phyloP scores from a whole-genome alignment of 2,329 filamentous ascomycete genomes.

The Alternaria metachromatica region DNA sequence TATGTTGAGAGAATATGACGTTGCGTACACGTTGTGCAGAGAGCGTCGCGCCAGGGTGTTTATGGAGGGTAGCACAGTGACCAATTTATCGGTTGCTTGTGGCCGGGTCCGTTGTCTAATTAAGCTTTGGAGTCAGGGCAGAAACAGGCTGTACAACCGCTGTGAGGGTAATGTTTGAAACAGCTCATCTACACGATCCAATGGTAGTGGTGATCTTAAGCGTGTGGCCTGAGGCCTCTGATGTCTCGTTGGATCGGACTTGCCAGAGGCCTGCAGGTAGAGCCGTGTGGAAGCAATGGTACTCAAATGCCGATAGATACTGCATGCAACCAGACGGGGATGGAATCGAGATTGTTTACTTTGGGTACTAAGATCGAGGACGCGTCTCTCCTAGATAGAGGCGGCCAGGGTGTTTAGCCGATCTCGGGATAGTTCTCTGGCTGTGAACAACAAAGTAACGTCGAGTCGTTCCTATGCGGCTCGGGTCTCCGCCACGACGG shows the following conservation, averaged over 20 bases:
- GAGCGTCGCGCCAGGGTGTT: neutral
- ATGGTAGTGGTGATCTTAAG: neutral
- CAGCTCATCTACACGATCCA: neutral
- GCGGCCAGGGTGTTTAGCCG: neutral
- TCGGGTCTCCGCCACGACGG: neutral
- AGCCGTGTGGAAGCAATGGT: neutral
- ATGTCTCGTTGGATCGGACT: neutral
- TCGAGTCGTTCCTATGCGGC: neutral
- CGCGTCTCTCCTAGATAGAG: neutral
- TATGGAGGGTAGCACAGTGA: neutral
- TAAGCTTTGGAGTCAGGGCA: neutral
- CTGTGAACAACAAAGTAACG: neutral
- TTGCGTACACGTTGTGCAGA: neutral
- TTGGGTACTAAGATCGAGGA: neutral
- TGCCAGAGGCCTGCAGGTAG: neutral
- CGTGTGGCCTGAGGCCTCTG: neutral
- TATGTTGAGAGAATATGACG: neutral
- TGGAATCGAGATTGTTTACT: neutral
- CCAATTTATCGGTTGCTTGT: conserved; percentile 4
- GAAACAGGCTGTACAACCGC: neutral
- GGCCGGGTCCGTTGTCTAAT: neutral
- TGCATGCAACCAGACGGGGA: neutral
- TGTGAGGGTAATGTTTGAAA: neutral
- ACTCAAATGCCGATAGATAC: neutral
- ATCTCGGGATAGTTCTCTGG: neutral